Conservation (phyloP, 495 filamentous ascomycete species). For the Aspergillus affinis region DNA sequence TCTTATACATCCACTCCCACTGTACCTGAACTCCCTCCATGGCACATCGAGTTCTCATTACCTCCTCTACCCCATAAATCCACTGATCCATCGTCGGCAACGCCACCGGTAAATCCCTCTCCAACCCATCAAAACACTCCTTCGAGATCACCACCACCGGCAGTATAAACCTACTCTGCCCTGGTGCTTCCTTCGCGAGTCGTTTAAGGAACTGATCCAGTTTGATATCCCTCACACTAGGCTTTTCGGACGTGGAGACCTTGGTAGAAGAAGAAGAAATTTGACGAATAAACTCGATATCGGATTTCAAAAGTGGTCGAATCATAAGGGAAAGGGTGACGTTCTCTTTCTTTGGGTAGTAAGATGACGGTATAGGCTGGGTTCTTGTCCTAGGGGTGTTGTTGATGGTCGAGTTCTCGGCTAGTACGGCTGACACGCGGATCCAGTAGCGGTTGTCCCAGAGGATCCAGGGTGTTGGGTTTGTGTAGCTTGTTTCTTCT, state of each 20-base stretch:
- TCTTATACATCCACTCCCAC: constrained; percentile 50
- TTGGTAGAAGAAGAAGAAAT: not conserved
- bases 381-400: constrained; percentile 14
- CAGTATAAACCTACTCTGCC: constrained; percentile 37
- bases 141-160: constrained; percentile 30
- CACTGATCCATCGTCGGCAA: constrained; percentile 33
- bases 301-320: not conserved
- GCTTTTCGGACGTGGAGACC: not conserved
- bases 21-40: constrained; percentile 19
- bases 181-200: constrained; percentile 29
- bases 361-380: no score
- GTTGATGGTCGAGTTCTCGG: constrained; percentile 25
- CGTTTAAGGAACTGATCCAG: constrained; percentile 5
- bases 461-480: constrained; percentile 38
- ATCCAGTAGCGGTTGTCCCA: constrained; percentile 90
- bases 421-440: constrained; percentile 34
- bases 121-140: not conserved
- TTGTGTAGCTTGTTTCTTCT: no score
- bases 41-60: not conserved
- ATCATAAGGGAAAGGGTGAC: not conserved
- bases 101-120: constrained; percentile 23
- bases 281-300: not conserved
- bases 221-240: no score
- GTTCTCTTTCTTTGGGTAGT: not conserved
- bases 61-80: constrained; percentile 10